A percentile compares a stretch with the other conserved stretches of the same genome.
Conservation (phyloP, 2,329 filamentous ascomycete genomes). For the Diaporthe vaccinii region DNA sequence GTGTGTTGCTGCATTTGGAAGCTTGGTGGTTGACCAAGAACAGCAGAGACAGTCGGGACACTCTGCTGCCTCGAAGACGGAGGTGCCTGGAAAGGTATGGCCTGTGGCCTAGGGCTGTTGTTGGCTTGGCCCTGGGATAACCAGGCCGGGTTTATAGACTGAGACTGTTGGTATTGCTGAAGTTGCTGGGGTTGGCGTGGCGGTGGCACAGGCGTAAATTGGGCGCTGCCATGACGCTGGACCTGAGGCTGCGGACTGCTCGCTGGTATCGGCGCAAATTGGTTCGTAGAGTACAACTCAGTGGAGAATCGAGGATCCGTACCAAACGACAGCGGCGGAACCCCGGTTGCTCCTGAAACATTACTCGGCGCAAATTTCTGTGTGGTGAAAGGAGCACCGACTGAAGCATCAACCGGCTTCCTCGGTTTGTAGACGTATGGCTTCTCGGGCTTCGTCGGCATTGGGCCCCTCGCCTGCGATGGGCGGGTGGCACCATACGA, state of each 20-base stretch:
- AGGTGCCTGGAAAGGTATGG: conserved; percentile 11
- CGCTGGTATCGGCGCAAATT: conserved; percentile 46
- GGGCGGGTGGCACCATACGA: conserved; percentile 42
- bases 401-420: conserved; percentile 50
- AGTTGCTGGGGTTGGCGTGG: conserved; percentile 16
- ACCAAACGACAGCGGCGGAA: conserved; percentile 44
- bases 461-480: conserved; percentile 31
- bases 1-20: conserved; percentile 31
- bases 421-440: conserved; percentile 68
- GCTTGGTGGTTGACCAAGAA: conserved; percentile 2
- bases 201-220: conserved; percentile 14
- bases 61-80: conserved; percentile 20
- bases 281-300: conserved; percentile 44
- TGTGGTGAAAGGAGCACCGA: conserved; percentile 48
- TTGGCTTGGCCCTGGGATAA: conserved; percentile 12
- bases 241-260: conserved; percentile 49
- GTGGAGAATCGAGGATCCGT: conserved; percentile 44
- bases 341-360: conserved; percentile 23
- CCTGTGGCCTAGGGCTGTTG: conserved; percentile 10
- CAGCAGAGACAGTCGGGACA: background rate
- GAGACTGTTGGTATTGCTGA: conserved; percentile 10
- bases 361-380: conserved; percentile 53
- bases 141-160: conserved; percentile 36
- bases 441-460: conserved; percentile 54
- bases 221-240: conserved; percentile 27